phyloP scores from a whole-genome alignment of 257 asterid genomes.

The Ilex aquifolium region DNA sequence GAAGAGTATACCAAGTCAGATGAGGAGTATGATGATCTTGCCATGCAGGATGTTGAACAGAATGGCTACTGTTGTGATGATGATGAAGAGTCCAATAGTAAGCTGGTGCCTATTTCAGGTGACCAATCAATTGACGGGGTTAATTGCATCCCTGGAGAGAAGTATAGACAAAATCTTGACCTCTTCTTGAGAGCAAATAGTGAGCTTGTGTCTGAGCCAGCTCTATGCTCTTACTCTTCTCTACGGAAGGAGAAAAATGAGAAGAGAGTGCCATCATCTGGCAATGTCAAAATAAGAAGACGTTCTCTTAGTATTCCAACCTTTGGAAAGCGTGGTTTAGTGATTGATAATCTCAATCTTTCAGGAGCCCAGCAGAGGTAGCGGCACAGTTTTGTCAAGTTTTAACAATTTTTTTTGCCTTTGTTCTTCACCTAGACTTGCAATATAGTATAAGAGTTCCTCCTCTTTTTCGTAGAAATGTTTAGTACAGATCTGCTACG shows the following conservation, averaged over 20 bases:
- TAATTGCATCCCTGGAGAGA: conserved; percentile 20
- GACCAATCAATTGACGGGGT: conserved; percentile 14
- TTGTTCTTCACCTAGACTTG: no score
- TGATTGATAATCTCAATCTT: conserved; percentile 18
- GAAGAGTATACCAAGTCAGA: conserved; percentile 76
- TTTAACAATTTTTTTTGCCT: background rate
- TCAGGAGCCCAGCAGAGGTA: conserved; percentile 23
- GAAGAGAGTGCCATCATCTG: conserved; percentile 18
- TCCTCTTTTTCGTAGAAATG: no score
- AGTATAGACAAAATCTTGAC: conserved; percentile 31
- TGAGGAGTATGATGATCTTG: conserved; percentile 89
- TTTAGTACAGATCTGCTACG: no score
- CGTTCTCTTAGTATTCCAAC: conserved; percentile 59
- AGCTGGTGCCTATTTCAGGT: conserved; percentile 13
- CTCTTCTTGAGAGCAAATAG: conserved; percentile 32
- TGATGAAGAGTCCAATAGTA: conserved; percentile 31
- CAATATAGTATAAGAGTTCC: no score
- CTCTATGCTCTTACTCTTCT: conserved; percentile 16
- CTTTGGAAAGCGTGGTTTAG: conserved; percentile 32
- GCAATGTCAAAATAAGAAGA: conserved; percentile 27
- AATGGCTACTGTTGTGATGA: conserved; percentile 36
- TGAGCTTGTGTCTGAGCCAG: conserved; percentile 25
- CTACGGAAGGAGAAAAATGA: conserved; percentile 29
- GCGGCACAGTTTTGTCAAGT: background rate
- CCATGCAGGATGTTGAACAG: conserved; percentile 50